Base-by-base conservation (phyloP, 1,284 basidiomycete species). In the Rhodotorula sp. region DNA sequence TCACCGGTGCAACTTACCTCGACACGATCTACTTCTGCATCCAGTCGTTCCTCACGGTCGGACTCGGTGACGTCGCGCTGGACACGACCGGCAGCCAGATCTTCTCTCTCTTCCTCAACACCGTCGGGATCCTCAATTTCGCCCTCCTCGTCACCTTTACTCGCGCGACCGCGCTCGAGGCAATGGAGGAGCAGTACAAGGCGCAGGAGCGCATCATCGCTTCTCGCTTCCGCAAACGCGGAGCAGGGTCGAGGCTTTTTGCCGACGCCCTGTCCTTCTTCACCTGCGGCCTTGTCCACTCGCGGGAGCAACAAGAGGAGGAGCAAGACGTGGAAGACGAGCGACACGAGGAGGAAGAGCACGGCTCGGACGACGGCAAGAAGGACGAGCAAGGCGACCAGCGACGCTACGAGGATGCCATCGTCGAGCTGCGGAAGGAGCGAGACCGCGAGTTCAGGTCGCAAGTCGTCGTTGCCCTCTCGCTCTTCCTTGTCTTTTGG, bases 51-150 rank as follows among this genome's bases (percentile, higher is more conserved):
- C 44, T 69, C 24, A 72, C 70, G 1, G 56, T 62, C 22, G 90
- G 90, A 1, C 91, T 91, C 76, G 91, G 91, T 18, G 90, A 92
- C 77, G 86, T 91, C 55, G 79, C 82, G 5, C 89, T 89, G 0
- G 64, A 64, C 4, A 81, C 81, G 1, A 80, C 84, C 1, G 83
- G 82, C 2, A 81, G 85, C 6, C 85, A 85, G 24, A 74, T 87
- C 13, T 54, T 64, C 31, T 56, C 48, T 1, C 40, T 71, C 53
- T 50, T 64, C 52, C 56, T 47, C 70, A 81, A 85, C 40, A 82
- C 83, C 0, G 79, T 87, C 44, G 80, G 80, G 0, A 81, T 82
- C 64, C 62, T 82, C 34, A 77, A 80, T 24, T 75, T 82, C 6
- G 81, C 86, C 40, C 81, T 90, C 9, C 85, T 86, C 2, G 85